Evolutionary conservation across 208 protist genomes (phyloP), one percentile per base, ranked within the genome.

Genomic region (Crithidia thermophila): DNA sequence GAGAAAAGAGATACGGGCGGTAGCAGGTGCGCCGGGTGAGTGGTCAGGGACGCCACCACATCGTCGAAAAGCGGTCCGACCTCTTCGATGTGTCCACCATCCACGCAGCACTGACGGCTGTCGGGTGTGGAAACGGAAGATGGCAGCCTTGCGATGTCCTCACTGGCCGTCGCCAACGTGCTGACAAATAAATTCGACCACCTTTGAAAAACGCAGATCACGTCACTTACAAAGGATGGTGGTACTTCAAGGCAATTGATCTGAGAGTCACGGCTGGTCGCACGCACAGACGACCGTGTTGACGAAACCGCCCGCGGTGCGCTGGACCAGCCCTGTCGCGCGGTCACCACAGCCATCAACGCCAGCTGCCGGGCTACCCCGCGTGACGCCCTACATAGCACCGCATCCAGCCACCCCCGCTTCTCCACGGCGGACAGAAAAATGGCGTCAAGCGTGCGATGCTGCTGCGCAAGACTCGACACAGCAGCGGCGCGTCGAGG

Each of bases 341-440:
- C 28, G 8, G 20, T 2, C 37, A n/a, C 14, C 20, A 51, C 57
- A 7, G 58, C 57, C 4, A 16, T 16, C 20, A 67, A 34, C 20
- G 61, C 34, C 30, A 67, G 43, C 51, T 73, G 58, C 20, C 67
- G 67, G 5, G 58, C 58, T 6, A 43, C 30, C 27, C 67, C 67
- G 37, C 18, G 13, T 4, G 16, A 2, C n/a, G 51, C 37, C 23
- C 52, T 23, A 21, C 37, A 40, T 42, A 73, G 34, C 13, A 46
- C 34, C 21, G 21, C 9, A 20, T 45, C 28, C 1, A 66, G 30
- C 58, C 50, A 73, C 25, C 59, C 67, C 4, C 25, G 49, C 11
- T 25, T 16, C 40, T 67, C 67, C 18, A 16, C 30, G 4, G 18
- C 8, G 28, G 59, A 60, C 18, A 73, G 57, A 21, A 73, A 39